Evolutionary conservation across 2,329 filamentous ascomycete genomes (phyloP), one percentile per base, ranked within the genome.

Genomic region (Colletotrichum shisoi): DNA sequence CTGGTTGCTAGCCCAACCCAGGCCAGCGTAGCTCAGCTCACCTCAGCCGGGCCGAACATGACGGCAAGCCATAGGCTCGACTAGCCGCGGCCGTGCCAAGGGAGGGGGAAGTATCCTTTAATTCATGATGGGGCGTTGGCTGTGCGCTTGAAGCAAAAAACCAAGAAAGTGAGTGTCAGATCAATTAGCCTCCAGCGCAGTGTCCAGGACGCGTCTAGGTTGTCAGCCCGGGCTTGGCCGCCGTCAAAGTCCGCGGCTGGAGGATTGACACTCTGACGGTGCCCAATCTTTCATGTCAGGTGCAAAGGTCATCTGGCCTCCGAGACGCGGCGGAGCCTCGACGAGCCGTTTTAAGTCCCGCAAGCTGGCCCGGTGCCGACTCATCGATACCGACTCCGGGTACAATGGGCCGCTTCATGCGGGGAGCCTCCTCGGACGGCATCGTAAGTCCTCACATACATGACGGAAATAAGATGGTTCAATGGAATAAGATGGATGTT

Each of bases 401-500:
- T 24, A 6, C 5, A 19, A n/a, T 19, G 49, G 49, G 17, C 7
- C 49, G 21, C 31, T n/a, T 5, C n/a, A 21, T 21, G 24, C 44
- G n/a, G 1, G 8, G n/a, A 15, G 9, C 31, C 13, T 19, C 1
- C 31, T 19, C 31, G 17, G 51, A 39, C 12, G 31, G 34, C 34
- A 37, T 19, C 27, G 27, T 19, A 39, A 15, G 12, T 21, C n/a
- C 12, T 15, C 34, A 31, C 4, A 6, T 45, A 15, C 8, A 19
- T 17, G 19, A 27, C 15, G 21, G n/a, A n/a, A 1, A 12, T 6
- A 3, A n/a, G 21, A 17, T 5, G 15, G 15, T 45, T 13, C 8
- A 17, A 31, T 54, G 37, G 19, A 57, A 59, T 40, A 46, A 34
- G 34, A 54, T 46, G 34, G 21, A 60, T 65, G n/a, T 65, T 60